Percentiles rank a stretch among this genome's conserved stretches.
These are phyloP conservation scores for Aspergillus ostianus DNA, from an alignment of 495 filamentous ascomycete species.

Conservation along the genomic window DNA sequence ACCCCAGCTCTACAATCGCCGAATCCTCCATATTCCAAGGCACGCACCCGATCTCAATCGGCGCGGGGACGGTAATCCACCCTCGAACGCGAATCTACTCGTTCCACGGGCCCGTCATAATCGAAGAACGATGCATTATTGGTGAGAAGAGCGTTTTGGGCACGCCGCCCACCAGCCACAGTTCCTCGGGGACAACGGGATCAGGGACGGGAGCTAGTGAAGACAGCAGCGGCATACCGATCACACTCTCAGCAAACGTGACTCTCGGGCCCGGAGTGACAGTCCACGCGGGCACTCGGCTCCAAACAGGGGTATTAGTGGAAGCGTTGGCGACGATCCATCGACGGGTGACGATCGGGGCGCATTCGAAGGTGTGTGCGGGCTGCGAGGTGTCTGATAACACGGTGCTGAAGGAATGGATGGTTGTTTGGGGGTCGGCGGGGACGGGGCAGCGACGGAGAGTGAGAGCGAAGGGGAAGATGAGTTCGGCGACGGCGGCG, in stretches of 20 bases:
- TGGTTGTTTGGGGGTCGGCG: slow-evolving; percentile 45
- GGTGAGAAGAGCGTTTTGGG: slow-evolving; percentile 59
- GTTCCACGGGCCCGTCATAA: slow-evolving; percentile 63
- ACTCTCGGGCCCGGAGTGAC: slow-evolving; percentile 33
- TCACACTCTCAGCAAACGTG: slow-evolving; percentile 37
- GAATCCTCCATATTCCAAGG: slow-evolving; percentile 74
- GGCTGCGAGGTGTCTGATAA: slow-evolving; percentile 32
- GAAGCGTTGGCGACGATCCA: slow-evolving; percentile 35
- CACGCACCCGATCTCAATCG: slow-evolving; percentile 67
- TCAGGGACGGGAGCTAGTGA: slow-evolving; percentile 3
- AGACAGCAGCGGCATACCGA: slow-evolving; percentile 10
- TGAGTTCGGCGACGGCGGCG: slow-evolving; percentile 15
- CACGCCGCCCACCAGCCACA: slow-evolving; percentile 3
- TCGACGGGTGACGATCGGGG: slow-evolving; percentile 32
- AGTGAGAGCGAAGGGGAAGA: slow-evolving; percentile 25
- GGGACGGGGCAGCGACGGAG: slow-evolving; percentile 33
- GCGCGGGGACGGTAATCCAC: slow-evolving; percentile 73
- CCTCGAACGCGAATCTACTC: slow-evolving; percentile 72
- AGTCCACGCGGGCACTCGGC: slow-evolving; percentile 34
- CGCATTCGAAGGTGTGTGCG: slow-evolving; percentile 43
- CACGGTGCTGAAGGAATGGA: slow-evolving; percentile 36
- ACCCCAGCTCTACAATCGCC: slow-evolving; percentile 68
- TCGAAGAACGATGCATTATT: slow-evolving; percentile 74
- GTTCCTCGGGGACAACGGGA: too few relatives aligned
- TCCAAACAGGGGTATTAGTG: slow-evolving; percentile 36